Base-by-base conservation (phyloP, 768 basidiomycete genomes). In the Plicaturopsis crispa region DNA sequence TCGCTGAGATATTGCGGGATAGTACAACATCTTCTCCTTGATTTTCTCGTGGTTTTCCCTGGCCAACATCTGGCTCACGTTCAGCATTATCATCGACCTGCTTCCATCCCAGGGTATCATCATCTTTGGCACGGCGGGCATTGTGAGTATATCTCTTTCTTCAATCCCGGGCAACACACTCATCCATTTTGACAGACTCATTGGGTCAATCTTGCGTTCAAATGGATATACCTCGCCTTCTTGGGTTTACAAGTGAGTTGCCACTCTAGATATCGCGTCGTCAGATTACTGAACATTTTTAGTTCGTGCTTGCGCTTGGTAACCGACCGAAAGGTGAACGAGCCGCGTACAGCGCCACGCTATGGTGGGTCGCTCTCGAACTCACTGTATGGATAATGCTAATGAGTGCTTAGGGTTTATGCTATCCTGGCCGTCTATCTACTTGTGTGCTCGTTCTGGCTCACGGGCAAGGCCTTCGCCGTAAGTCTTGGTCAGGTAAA, bases 31-130 rank as follows among this genome's bases (percentile, higher is more conserved):
- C 36, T 78, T 87, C 56, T 82, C 75, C 21, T 68, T 97, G 42
- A 49, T 92, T 48, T 93, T 97, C 66, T 80, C 85, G 6, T 97
- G 90, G 89, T 94, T 96, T 62, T 80, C 89, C 3, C 60, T 92
- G 42, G 89, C 90, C 47, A 93, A 93, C 54, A 66, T 93, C 31
- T 96, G 89, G 88, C 66, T 96, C 41, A 93, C 87, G n/a, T 94
- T 94, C 71, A 81, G 80, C 44, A 93, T 94, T 61, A 89, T 94
- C 58, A 88, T 94, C 70, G 80, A 91, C 51, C 73, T 96, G 30
- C 69, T 92, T 11, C 84, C 85, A 41, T 36, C 66, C 56, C 50
- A 59, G 51, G 10, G 46, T 52, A 69, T 78, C 41, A 44, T 65
- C 33, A 63, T 92, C 37, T 96, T 96, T 46, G 89, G 87, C 31